A percentile compares a stretch with the other conserved stretches of the same genome.
Conservation (phyloP, 1,139 yeast species). For the Spencermartinsiella ligniputridi region DNA sequence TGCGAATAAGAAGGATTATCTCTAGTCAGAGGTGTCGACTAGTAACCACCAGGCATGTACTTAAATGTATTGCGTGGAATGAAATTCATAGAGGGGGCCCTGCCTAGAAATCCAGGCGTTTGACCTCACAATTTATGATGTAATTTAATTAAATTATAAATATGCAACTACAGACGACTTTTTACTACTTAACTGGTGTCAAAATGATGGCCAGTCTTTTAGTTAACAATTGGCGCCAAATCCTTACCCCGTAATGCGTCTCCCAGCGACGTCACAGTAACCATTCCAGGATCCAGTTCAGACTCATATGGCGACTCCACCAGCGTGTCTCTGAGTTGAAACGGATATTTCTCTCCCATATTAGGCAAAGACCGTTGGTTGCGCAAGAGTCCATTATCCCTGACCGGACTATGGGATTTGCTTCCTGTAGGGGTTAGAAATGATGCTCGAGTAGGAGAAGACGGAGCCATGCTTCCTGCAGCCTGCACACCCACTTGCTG, state of each 20-base stretch:
- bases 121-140: not conserved
- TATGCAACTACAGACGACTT: not conserved
- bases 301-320: conserved; percentile 6
- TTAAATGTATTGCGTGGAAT: too few species aligned
- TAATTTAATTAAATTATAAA: not conserved
- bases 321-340: conserved; percentile 2
- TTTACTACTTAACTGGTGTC: not conserved
- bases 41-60: too few species aligned
- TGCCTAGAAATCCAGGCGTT: too few species aligned
- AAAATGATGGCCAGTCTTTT: not conserved
- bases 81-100: too few species aligned
- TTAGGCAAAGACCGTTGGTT: not conserved
- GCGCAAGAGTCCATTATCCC: not conserved
- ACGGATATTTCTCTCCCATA: not conserved
- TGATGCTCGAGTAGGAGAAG: not conserved
- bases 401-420: not conserved
- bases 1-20: conserved; percentile 88
- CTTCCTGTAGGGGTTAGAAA: not conserved
- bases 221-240: not conserved
- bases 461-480: not conserved
- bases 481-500: not conserved
- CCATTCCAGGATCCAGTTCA: conserved; percentile 10
- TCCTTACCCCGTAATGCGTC: conserved; percentile 37
- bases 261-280: conserved; percentile 37
- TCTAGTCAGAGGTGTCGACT: conserved; percentile 32